Conservation (phyloP, 2,329 filamentous ascomycete species). For the Fusarium incarnatum region DNA sequence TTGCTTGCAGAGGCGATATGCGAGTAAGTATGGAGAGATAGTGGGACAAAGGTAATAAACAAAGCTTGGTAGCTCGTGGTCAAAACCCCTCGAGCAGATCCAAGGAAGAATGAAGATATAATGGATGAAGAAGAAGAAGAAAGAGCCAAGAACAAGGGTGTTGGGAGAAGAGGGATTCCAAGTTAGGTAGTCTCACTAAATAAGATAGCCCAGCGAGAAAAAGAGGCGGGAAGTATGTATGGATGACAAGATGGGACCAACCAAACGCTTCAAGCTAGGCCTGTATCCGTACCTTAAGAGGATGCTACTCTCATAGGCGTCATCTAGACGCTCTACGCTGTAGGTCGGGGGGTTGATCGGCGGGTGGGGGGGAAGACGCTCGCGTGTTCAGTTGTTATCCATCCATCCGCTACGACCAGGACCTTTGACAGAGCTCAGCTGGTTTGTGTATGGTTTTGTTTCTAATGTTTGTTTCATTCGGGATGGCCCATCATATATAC, state of each 20-base stretch:
- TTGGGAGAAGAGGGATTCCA: slow-evolving; percentile 15
- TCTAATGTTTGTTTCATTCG: not conserved
- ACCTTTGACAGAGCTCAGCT: slow-evolving; percentile 26
- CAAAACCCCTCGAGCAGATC: slow-evolving; percentile 8
- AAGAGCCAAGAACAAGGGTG: slow-evolving; percentile 7
- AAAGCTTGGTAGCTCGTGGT: slow-evolving; percentile 15
- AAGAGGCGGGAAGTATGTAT: slow-evolving; percentile 19
- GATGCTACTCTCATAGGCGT: slow-evolving; percentile 39
- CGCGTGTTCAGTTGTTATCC: slow-evolving; percentile 38
- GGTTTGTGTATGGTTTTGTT: slow-evolving; percentile 12
- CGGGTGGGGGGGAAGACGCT: slow-evolving; percentile 33
- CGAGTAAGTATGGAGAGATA: not conserved
- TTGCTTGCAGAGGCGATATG: slow-evolving; percentile 36
- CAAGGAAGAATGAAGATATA: slow-evolving; percentile 8
- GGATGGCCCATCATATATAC: slow-evolving; percentile 1
- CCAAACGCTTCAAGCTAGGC: slow-evolving; percentile 26
- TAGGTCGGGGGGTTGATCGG: slow-evolving; percentile 39
- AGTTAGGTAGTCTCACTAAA: slow-evolving; percentile 14
- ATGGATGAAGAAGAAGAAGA: slow-evolving; percentile 12
- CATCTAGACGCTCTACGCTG: slow-evolving; percentile 32
- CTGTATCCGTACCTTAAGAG: slow-evolving; percentile 35
- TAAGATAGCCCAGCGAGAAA: slow-evolving; percentile 18
- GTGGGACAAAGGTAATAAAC: slow-evolving; percentile 9
- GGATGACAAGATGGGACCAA: slow-evolving; percentile 23
- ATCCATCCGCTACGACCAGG: slow-evolving; percentile 29